Base-by-base conservation (phyloP, 805 yeast genomes). In the Myxozyma udenii region DNA sequence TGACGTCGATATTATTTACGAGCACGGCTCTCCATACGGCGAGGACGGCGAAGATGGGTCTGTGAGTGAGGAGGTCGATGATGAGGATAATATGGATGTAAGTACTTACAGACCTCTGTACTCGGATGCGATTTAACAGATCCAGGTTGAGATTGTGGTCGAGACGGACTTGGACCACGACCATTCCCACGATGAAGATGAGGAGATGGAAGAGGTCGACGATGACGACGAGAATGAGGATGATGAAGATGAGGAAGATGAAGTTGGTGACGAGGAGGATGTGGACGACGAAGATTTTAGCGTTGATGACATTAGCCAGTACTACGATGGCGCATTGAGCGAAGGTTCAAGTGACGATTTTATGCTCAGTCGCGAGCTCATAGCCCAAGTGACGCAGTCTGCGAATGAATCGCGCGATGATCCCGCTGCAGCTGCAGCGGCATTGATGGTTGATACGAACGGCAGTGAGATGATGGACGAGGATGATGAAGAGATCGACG, bases 161-260 rank as follows among this genome's bases (percentile, higher is more conserved):
- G 35, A 23, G 21, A 67, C 19, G n/a, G 72, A 68, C 25, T 62
- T 64, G 47, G 67, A 68, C 33, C 68, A 68, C 9, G 71, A 64
- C 18, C 70, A 63, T n/a, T 62, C 57, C 12, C 63, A 60, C 19
- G 57, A 47, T 39, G 64, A 51, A 24, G 67, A 61, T 12, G 58
- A 66, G 21, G 64, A 64, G 9, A 50, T 64, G 5, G 63, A 56
- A 18, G 66, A 60, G 33, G 33, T 9, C 3, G 65, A 57, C 2
- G 62, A 47, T 7, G 58, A 22, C 28, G 42, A 25, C 18, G 59
- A 61, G 16, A 54, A 49, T 38, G 65, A 50, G 23, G 67, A 62
- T n/a, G 61, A 68, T 18, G 65, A 64, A 6, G 58, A 65, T 4
- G 65, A 57, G 11, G 66, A 61, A 3, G 66, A 54, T 1, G 61